Evolutionary conservation across 768 basidiomycete species (phyloP).

Genomic region (Amanita fuliginea): DNA sequence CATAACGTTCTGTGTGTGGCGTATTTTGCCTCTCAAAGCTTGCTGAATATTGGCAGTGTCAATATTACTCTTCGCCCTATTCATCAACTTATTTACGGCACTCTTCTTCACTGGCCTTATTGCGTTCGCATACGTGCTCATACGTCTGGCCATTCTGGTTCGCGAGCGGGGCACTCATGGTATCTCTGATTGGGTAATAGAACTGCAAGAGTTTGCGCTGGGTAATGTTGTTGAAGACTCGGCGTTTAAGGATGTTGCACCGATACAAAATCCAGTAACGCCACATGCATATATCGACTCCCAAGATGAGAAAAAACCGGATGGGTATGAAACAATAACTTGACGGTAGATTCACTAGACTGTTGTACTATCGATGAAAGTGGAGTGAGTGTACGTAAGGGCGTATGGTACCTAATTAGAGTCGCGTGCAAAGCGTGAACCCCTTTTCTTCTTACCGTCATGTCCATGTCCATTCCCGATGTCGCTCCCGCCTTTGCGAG

Average conservation of each 20-base stretch:
- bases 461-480: constrained; percentile 41
- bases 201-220: neutral
- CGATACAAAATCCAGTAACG: neutral
- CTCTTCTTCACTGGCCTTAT: constrained; percentile 20
- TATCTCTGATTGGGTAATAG: constrained; percentile 15
- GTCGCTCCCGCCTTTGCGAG: constrained; percentile 34
- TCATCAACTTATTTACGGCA: constrained; percentile 21
- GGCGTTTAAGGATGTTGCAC: neutral
- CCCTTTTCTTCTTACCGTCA: constrained; percentile 16
- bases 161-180: constrained; percentile 21
- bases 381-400: too few species aligned
- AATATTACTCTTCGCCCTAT: constrained; percentile 20
- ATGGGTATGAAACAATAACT: neutral
- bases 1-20: constrained; percentile 19
- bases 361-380: neutral
- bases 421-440: neutral
- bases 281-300: neutral
- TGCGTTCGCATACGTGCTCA: constrained; percentile 19
- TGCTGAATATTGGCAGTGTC: constrained; percentile 16
- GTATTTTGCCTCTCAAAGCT: neutral
- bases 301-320: neutral
- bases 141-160: constrained; percentile 23
- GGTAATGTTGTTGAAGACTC: neutral
- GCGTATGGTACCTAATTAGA: too few species aligned
- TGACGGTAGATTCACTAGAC: neutral